Conservation (phyloP, 2,329 filamentous ascomycete genomes). For the Fusarium continuum region DNA sequence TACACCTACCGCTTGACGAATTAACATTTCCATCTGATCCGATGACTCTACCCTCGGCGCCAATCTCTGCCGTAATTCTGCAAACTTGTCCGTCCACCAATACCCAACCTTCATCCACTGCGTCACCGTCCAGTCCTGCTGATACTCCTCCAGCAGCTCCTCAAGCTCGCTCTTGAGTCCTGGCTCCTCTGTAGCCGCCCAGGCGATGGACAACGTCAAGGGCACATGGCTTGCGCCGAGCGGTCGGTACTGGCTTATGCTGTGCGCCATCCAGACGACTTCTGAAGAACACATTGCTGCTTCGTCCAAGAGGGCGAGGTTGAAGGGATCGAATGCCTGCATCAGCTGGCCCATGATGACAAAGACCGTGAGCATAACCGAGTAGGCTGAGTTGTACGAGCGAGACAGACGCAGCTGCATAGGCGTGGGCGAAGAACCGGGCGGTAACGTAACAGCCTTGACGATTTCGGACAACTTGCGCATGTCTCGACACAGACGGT, state of each 20-base stretch:
- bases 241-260: slow-evolving; percentile 19
- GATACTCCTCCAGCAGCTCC: slow-evolving; percentile 20
- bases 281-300: slow-evolving; percentile 25
- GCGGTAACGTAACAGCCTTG: slow-evolving; percentile 14
- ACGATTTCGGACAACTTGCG: slow-evolving; percentile 25
- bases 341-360: slow-evolving; percentile 28
- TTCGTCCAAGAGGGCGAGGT: slow-evolving; percentile 15
- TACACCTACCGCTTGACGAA: not conserved
- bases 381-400: slow-evolving; percentile 25
- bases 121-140: slow-evolving; percentile 27
- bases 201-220: slow-evolving; percentile 19
- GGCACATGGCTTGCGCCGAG: slow-evolving; percentile 30
- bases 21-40: not conserved
- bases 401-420: slow-evolving; percentile 19
- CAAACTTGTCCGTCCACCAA: slow-evolving; percentile 33
- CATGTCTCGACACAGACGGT: slow-evolving; percentile 20
- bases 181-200: slow-evolving; percentile 30
- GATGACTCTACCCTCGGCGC: not conserved
- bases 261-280: slow-evolving; percentile 10
- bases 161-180: slow-evolving; percentile 20
- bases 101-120: slow-evolving; percentile 22
- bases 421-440: slow-evolving; percentile 10
- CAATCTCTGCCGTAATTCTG: slow-evolving; percentile 8
- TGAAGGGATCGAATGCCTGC: slow-evolving; percentile 32
- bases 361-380: slow-evolving; percentile 5